Base-by-base conservation (phyloP, 2,329 filamentous ascomycete species). In the Lasiodiplodia hormozganensis region DNA sequence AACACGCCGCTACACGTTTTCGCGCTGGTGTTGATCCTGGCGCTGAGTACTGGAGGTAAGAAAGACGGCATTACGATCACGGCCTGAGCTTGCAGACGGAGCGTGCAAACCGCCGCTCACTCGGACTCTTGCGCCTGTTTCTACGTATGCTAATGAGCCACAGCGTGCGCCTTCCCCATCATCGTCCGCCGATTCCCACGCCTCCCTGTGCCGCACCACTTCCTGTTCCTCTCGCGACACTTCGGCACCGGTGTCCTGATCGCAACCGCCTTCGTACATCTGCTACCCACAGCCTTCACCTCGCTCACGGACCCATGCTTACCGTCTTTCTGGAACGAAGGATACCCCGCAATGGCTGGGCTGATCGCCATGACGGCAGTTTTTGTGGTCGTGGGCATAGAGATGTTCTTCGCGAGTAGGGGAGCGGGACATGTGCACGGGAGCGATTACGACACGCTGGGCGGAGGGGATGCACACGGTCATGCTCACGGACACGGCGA, bases 371-470 rank as follows among this genome's bases (percentile, higher is more conserved):
- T 81, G 79, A 72, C 72, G 4, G 74, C 79, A 0, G 79, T 82
- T 23, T 81, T 82, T 69, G 82, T 92, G 4, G 94, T 97, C 3
- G 92, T 97, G 7, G 87, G 89, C 2, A 86, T 97, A 65, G 95
- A 98, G 79, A 97, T 96, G 82, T 93, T 94, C 77, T 90, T 98
- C 73, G 94, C 93, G 0, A 91, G 90, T 65, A 85, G 86, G 75
- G 88, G 88, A 5, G 88, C 87, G 10, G 83, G 83, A 18, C 88
- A 90, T 75, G 83, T 85, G 58, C 88, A 90, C 74, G 80, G 82
- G 14, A 83, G 78, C 38, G 85, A 86, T 69, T 87, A 85, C 70
- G 84, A 86, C 70, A 81, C 81, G 2, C 71, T 80, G 57, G 72
- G 73, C 40, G 73, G 72, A 12, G 76, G 49, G 23, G 40, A 53